Percentiles rank a stretch among this genome's conserved stretches.
Conservation (phyloP, 140 eudicot genomes). For the Flaveria floridana region DNA sequence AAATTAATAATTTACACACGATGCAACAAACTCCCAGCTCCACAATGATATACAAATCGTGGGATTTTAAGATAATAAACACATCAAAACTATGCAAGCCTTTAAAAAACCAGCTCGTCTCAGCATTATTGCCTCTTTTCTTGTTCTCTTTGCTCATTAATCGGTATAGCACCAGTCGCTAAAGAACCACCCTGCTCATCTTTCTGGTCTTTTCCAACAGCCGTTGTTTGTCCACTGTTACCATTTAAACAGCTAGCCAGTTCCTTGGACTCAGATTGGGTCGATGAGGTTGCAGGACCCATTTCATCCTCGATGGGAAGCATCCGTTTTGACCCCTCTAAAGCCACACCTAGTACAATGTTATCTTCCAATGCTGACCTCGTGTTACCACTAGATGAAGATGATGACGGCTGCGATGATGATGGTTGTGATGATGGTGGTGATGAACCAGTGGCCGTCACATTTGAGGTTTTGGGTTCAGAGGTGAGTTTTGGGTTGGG, state of each 20-base stretch:
- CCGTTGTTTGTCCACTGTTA: constrained; percentile 34
- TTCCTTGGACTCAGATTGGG: constrained; percentile 42
- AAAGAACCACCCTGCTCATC: constrained; percentile 40
- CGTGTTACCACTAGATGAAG: constrained; percentile 22
- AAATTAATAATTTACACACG: constrained; percentile 9
- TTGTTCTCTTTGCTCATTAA: constrained; percentile 46
- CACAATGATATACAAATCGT: constrained; percentile 22
- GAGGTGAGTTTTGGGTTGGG: constrained; percentile 29
- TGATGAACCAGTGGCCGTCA: background rate
- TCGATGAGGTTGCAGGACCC: constrained; percentile 33
- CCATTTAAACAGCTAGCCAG: constrained; percentile 53
- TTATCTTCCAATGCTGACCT: constrained; percentile 66
- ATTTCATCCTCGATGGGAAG: constrained; percentile 67
- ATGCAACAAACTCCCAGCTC: constrained; percentile 34
- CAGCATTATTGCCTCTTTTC: constrained; percentile 35
- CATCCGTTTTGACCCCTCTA: constrained; percentile 70
- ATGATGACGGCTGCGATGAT: background rate
- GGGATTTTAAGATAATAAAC: constrained; percentile 28
- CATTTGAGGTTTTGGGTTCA: constrained; percentile 29
- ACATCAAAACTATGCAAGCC: constrained; percentile 44
- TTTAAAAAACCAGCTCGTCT: constrained; percentile 42
- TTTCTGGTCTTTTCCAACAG: constrained; percentile 38
- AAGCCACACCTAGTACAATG: constrained; percentile 75
- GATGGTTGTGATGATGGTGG: background rate
- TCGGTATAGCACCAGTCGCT: constrained; percentile 20